Conservation (phyloP, 1,284 basidiomycete genomes). For the Coniferiporia sulphurascens region DNA sequence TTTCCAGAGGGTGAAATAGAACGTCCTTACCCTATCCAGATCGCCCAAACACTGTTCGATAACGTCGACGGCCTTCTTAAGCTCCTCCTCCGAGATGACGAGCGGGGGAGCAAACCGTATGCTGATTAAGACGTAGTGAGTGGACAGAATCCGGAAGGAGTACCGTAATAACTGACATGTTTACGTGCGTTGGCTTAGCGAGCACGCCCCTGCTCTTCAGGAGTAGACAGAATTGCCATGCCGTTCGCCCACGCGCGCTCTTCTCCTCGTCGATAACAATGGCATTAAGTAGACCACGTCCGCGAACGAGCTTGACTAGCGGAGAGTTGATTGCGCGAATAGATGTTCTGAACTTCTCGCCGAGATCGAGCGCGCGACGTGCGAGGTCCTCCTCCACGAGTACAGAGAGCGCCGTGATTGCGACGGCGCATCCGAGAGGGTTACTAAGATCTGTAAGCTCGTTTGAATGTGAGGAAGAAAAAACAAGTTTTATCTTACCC, state of each 20-base stretch:
- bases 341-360: conserved; percentile 74
- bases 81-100: conserved; percentile 84
- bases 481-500: conserved; percentile 49
- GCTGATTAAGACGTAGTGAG: conserved; percentile 35
- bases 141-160: neutral
- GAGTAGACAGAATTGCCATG: conserved; percentile 94
- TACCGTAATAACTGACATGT: conserved; percentile 61
- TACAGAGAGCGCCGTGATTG: conserved; percentile 86
- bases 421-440: conserved; percentile 92
- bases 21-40: conserved; percentile 66
- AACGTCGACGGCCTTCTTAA: conserved; percentile 70
- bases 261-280: conserved; percentile 87
- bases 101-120: conserved; percentile 95
- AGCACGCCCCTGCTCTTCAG: conserved; percentile 88
- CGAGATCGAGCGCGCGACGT: conserved; percentile 73
- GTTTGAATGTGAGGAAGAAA: conserved; percentile 4
- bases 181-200: conserved; percentile 95
- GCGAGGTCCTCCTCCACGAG: conserved; percentile 83
- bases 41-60: conserved; percentile 78
- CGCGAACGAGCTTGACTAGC: conserved; percentile 72
- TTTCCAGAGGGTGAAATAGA: neutral
- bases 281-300: conserved; percentile 88
- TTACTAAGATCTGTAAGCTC: conserved; percentile 49
- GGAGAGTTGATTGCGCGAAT: conserved; percentile 66
- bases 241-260: conserved; percentile 73